phyloP scores from a whole-genome alignment of 164 flowering plant genomes.

The Piper longum region DNA sequence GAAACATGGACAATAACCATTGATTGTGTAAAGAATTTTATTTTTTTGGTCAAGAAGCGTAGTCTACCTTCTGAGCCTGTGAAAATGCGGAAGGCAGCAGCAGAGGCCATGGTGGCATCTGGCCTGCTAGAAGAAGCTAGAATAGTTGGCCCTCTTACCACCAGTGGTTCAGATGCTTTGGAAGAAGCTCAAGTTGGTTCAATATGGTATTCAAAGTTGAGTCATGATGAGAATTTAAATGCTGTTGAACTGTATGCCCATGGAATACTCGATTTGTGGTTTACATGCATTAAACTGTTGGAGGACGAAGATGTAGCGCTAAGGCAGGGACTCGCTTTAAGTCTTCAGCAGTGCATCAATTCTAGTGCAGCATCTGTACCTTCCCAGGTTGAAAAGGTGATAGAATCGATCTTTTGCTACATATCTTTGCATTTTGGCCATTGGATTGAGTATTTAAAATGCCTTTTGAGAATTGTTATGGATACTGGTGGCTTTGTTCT shows the following conservation, averaged over 20 bases:
- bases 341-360: constrained; percentile 43
- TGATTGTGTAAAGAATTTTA: constrained; percentile 30
- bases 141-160: constrained; percentile 28
- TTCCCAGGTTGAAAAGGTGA: constrained; percentile 78
- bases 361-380: constrained; percentile 24
- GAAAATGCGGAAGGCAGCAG: constrained; percentile 75
- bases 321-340: constrained; percentile 51
- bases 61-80: constrained; percentile 66
- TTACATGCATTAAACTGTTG: constrained; percentile 59
- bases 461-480: constrained; percentile 38
- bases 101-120: constrained; percentile 73
- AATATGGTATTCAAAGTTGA: not conserved
- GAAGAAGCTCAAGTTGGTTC: constrained; percentile 6
- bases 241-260: constrained; percentile 37
- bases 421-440: constrained; percentile 69
- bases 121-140: constrained; percentile 68
- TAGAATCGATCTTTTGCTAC: constrained; percentile 54
- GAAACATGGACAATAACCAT: constrained; percentile 21
- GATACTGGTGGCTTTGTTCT: constrained; percentile 29
- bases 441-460: constrained; percentile 57
- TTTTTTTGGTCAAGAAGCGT: constrained; percentile 33
- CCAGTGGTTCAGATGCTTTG: constrained; percentile 15
- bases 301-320: constrained; percentile 85
- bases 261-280: constrained; percentile 56
- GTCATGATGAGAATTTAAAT: constrained; percentile 19